These are phyloP conservation scores for Mikania micrantha DNA, from an alignment of 129 eudicot species.

Conservation along the genomic window DNA sequence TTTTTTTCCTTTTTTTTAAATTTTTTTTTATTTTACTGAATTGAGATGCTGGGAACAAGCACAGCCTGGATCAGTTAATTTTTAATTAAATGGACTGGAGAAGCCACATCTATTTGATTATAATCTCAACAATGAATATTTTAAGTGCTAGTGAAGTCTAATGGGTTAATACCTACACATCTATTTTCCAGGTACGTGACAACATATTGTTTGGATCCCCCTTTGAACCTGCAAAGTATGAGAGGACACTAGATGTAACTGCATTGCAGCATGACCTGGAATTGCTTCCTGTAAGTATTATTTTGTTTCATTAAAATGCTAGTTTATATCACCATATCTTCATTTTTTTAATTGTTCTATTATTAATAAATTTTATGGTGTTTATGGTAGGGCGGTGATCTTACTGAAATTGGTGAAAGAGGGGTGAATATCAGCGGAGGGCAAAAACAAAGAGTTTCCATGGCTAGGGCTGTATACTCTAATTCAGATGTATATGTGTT, in stretches of 20 bases:
- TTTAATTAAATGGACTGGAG: neutral
- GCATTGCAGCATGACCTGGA: slow-evolving; percentile 81
- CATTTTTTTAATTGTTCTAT: neutral
- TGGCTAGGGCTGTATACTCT: slow-evolving; percentile 97
- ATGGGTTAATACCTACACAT: neutral
- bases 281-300: slow-evolving; percentile 64
- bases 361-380: neutral
- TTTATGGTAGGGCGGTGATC: slow-evolving; percentile 74
- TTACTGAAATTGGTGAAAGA: slow-evolving; percentile 98
- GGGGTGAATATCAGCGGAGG: slow-evolving; percentile 98
- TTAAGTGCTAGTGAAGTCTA: neutral
- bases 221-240: slow-evolving; percentile 59
- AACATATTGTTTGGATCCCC: slow-evolving; percentile 84
- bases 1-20: too few species aligned
- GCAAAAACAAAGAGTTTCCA: slow-evolving; percentile 93
- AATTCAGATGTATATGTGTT: slow-evolving; percentile 79
- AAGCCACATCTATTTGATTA: neutral
- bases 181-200: slow-evolving; percentile 70
- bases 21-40: neutral
- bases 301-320: neutral
- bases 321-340: neutral
- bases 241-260: slow-evolving; percentile 71
- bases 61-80: neutral
- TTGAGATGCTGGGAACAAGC: neutral
- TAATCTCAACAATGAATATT: neutral